A percentile compares a stretch with the other conserved stretches of the same genome.
phyloP scores from a whole-genome alignment of 306 rosid genomes.

The Calophaca sinica region DNA sequence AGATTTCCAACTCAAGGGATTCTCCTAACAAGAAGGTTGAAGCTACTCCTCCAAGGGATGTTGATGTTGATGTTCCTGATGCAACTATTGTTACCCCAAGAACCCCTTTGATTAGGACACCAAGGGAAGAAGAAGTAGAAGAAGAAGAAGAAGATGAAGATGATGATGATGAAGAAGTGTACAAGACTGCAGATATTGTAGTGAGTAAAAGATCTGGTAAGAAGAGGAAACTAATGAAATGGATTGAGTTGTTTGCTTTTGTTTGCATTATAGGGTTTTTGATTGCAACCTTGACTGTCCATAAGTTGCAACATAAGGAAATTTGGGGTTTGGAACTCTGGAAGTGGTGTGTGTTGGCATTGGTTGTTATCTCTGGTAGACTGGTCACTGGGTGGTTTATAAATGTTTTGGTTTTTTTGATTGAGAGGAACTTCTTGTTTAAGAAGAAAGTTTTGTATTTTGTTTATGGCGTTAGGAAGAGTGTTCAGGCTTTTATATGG shows the following conservation, averaged over 20 bases:
- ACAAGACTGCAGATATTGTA: constrained; percentile 66
- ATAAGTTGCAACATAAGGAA: constrained; percentile 37
- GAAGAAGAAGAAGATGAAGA: constrained; percentile 70
- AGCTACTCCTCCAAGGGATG: background rate
- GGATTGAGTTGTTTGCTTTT: constrained; percentile 62
- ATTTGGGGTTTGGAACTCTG: constrained; percentile 72
- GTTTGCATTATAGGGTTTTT: constrained; percentile 55
- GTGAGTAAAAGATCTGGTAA: constrained; percentile 53
- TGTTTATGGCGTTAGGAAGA: constrained; percentile 75
- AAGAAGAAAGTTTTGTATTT: constrained; percentile 85
- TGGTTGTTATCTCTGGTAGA: constrained; percentile 77
- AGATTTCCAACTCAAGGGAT: constrained; percentile 29
- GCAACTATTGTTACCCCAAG: constrained; percentile 44
- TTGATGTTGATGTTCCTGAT: too few relatives aligned
- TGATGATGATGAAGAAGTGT: constrained; percentile 80
- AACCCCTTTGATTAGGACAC: constrained; percentile 60
- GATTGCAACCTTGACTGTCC: constrained; percentile 52
- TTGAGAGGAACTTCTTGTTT: constrained; percentile 74
- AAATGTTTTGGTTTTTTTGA: constrained; percentile 66
- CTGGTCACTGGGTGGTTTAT: constrained; percentile 74
- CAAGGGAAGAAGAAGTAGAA: constrained; percentile 56
- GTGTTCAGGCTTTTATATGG: constrained; percentile 80
- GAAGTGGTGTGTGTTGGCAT: constrained; percentile 73
- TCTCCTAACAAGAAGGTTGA: constrained; percentile 40
- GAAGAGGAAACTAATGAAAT: constrained; percentile 45